Conservation (phyloP, 805 yeast genomes). For the Yarrowia divulgata region DNA sequence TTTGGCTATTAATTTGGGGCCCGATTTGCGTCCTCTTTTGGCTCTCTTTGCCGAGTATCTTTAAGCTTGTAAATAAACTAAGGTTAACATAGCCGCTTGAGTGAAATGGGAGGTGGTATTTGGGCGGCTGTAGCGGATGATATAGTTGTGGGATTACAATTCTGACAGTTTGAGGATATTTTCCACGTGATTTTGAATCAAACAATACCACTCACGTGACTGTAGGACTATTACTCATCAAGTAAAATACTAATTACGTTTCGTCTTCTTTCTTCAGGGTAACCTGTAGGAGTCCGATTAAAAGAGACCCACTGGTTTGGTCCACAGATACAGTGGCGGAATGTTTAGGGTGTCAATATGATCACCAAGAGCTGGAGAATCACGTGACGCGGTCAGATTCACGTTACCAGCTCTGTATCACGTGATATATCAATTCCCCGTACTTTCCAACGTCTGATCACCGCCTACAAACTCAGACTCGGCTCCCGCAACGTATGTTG, state of each 20-base stretch:
- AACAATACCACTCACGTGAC: too few species aligned
- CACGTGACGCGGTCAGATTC: not conserved
- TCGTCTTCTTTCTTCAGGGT: not conserved
- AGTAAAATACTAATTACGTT: too few species aligned
- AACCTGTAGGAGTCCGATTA: not conserved
- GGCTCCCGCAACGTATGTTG: not conserved
- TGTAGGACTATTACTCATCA: too few species aligned
- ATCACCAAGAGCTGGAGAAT: not conserved
- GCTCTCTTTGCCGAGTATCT: too few species aligned
- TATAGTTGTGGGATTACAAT: not conserved
- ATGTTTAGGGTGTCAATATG: too few species aligned
- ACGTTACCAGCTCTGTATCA: not conserved
- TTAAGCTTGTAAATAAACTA: not conserved
- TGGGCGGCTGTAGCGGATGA: too few species aligned
- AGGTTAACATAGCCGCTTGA: conserved; percentile 7
- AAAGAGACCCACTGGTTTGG: not conserved
- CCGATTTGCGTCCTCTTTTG: too few species aligned
- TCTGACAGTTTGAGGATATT: not conserved
- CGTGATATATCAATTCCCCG: not conserved
- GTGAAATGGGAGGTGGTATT: not conserved
- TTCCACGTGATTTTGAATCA: not conserved
- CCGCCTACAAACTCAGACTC: not conserved
- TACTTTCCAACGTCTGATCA: too few species aligned
- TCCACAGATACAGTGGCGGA: not conserved
- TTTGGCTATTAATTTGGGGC: too few species aligned